These are phyloP conservation scores for Fusarium graminum DNA, from an alignment of 2,329 filamentous ascomycete species.

Conservation along the genomic window DNA sequence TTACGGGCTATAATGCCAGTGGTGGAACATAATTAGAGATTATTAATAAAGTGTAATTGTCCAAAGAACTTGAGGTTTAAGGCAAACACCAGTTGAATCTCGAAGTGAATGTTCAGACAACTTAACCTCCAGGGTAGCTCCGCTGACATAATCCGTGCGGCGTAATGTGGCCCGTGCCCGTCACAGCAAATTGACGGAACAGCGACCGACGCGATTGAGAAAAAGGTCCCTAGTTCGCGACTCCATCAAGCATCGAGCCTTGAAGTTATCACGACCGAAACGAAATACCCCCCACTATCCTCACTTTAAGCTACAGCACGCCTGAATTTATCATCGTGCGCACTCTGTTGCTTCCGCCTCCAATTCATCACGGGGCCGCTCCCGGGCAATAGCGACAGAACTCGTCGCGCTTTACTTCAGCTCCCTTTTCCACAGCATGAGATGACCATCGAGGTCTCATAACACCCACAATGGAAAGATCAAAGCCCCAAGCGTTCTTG, in stretches of 20 bases:
- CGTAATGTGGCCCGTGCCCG: slow-evolving; percentile 22
- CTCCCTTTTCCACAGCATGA: slow-evolving; percentile 50
- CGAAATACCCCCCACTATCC: slow-evolving; percentile 28
- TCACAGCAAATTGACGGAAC: slow-evolving; percentile 39
- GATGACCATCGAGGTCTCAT: slow-evolving; percentile 46
- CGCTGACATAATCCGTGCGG: slow-evolving; percentile 39
- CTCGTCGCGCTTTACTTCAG: slow-evolving; percentile 41
- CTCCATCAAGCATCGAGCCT: slow-evolving; percentile 47
- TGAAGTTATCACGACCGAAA: slow-evolving; percentile 42
- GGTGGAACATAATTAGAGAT: background rate
- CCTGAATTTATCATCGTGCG: slow-evolving; percentile 16
- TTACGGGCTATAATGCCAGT: background rate
- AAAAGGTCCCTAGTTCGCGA: slow-evolving; percentile 49
- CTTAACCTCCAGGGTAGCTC: slow-evolving; percentile 30
- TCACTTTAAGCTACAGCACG: slow-evolving; percentile 6
- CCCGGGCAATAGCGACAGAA: slow-evolving; percentile 30
- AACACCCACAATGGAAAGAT: slow-evolving; percentile 62
- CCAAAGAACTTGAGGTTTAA: background rate
- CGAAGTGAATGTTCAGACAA: background rate
- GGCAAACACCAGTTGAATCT: background rate
- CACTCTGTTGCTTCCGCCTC: background rate
- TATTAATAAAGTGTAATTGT: background rate
- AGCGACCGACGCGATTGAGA: slow-evolving; percentile 51
- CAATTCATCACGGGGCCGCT: slow-evolving; percentile 2
- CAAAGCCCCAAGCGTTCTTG: slow-evolving; percentile 84